Percentiles rank a stretch among this genome's conserved stretches.
Conservation (phyloP, 257 asterid genomes). For the Lycium barbarum region DNA sequence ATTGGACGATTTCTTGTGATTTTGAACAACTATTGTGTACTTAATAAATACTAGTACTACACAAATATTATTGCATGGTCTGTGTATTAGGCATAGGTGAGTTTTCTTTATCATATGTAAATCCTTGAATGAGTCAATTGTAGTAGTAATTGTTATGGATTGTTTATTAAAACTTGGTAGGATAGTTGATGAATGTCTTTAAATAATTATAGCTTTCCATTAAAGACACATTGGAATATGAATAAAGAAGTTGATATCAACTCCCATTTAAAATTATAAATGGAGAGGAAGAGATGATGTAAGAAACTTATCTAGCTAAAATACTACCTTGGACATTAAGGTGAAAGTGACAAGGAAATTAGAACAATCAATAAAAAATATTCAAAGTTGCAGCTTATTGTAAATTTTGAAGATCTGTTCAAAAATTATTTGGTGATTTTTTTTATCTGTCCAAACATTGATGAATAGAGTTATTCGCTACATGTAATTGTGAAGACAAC, state of each 20-base stretch:
- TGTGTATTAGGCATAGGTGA: background rate
- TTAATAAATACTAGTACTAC: background rate
- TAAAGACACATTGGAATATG: background rate
- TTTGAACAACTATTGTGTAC: slow-evolving; percentile 20
- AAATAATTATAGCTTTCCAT: background rate
- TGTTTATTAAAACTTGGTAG: background rate
- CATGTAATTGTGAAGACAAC: no score
- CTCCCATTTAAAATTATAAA: background rate
- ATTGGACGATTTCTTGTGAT: background rate
- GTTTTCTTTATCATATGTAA: background rate
- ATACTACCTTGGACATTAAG: background rate
- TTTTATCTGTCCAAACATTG: no score
- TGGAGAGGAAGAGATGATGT: background rate
- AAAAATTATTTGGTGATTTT: background rate
- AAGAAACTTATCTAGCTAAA: slow-evolving; percentile 8
- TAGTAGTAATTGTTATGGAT: background rate
- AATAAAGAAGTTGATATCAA: background rate
- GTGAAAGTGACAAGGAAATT: background rate
- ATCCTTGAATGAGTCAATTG: slow-evolving; percentile 25
- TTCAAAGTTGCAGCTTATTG: background rate
- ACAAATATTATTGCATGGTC: no score
- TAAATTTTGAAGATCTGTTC: background rate
- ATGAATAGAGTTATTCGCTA: no score
- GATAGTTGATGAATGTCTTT: background rate
- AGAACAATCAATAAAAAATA: background rate